Percentiles rank a stretch among this genome's conserved stretches.
phyloP scores from a whole-genome alignment of 352 stramenopile genomes.

The Pythium volutum region DNA sequence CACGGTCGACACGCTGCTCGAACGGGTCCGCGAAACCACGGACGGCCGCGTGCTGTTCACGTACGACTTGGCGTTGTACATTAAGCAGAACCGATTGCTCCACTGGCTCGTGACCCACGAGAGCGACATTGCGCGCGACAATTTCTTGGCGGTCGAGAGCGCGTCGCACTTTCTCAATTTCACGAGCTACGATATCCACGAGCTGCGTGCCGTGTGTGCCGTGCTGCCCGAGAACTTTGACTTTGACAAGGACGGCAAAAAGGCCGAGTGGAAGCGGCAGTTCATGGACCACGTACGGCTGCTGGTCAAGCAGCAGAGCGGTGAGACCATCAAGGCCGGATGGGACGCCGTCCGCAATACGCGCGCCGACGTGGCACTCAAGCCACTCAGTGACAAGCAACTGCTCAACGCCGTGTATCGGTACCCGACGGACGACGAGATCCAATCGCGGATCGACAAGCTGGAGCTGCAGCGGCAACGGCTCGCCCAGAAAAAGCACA shows the following conservation, averaged over 20 bases:
- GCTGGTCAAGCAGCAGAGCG: constrained; percentile 51
- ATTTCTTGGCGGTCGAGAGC: constrained; percentile 66
- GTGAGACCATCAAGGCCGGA: constrained; percentile 55
- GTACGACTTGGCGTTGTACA: constrained; percentile 67
- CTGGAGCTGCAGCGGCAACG: constrained; percentile 58
- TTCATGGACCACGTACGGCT: constrained; percentile 65
- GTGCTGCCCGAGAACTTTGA: constrained; percentile 61
- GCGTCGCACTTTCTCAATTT: constrained; percentile 70
- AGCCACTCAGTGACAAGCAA: constrained; percentile 56
- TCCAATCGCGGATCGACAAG: constrained; percentile 46
- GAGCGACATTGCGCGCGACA: constrained; percentile 60
- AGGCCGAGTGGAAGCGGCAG: constrained; percentile 51
- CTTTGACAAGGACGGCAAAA: constrained; percentile 73
- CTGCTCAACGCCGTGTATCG: constrained; percentile 63
- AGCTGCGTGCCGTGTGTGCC: constrained; percentile 49
- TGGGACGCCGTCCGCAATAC: constrained; percentile 49
- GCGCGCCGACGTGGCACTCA: constrained; percentile 48
- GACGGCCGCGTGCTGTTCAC: constrained; percentile 48
- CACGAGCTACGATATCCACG: constrained; percentile 54
- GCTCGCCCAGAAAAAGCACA: constrained; percentile 39
- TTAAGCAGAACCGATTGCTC: constrained; percentile 77
- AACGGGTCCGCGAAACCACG: constrained; percentile 20
- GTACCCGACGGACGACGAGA: constrained; percentile 67
- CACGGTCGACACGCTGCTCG: constrained; percentile 51
- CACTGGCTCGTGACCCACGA: constrained; percentile 79